Percentiles rank a stretch among this genome's conserved stretches.
Evolutionary conservation across 2,329 filamentous ascomycete genomes (phyloP).

Genomic region (Corinectria fuckeliana): DNA sequence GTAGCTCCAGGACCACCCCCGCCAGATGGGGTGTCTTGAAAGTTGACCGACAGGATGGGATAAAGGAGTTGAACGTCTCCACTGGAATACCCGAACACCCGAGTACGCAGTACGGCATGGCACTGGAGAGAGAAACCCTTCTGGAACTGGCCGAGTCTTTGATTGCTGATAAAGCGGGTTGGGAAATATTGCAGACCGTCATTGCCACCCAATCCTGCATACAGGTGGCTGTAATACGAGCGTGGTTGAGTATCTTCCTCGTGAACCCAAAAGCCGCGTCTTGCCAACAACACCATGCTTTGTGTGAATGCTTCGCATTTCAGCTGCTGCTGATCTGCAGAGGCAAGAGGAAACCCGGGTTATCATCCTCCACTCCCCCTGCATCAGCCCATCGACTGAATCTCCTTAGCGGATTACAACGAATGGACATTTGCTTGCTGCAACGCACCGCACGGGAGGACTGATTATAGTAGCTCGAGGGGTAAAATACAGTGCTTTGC

Average conservation of each 20-base stretch:
- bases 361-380: background rate
- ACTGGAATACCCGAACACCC: background rate
- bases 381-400: background rate
- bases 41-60: conserved; percentile 3
- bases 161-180: background rate
- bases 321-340: conserved; percentile 6
- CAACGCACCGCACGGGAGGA: background rate
- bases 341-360: conserved; percentile 12
- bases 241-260: background rate
- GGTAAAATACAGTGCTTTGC: background rate
- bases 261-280: background rate
- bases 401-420: too few relatives aligned
- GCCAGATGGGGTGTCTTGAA: background rate
- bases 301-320: background rate
- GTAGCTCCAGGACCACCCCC: conserved; percentile 1
- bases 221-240: background rate
- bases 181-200: background rate
- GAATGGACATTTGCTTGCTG: background rate
- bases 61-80: conserved; percentile 10
- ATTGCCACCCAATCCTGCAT: background rate
- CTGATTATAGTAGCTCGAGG: background rate
- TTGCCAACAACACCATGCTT: background rate
- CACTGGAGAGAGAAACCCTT: background rate
- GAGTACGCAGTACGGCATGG: background rate
- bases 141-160: background rate